A percentile compares a stretch with the other conserved stretches of the same genome.
Conservation (phyloP, 2,329 filamentous ascomycete genomes). For the Neoarthrinium moseri region DNA sequence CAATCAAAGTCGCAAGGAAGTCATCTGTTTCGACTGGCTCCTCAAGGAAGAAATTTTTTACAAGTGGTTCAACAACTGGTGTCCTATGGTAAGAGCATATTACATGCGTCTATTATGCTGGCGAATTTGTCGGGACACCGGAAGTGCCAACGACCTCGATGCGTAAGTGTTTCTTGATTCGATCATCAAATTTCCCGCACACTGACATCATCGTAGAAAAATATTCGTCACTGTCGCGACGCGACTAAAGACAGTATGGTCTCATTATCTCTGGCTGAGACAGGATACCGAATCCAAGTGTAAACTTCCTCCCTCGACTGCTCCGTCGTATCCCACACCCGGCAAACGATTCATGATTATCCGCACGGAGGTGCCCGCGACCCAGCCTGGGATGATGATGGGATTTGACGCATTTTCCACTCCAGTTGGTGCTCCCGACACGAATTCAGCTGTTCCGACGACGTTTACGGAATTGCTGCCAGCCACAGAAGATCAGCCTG, state of each 20-base stretch:
- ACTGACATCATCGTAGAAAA: conserved; percentile 44
- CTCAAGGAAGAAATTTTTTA: conserved; percentile 74
- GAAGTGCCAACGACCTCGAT: conserved; percentile 63
- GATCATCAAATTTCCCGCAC: no score
- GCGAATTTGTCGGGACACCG: conserved; percentile 78
- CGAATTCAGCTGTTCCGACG: no score
- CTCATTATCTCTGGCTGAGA: conserved; percentile 75
- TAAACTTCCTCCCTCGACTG: conserved; percentile 65
- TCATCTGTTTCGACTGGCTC: conserved; percentile 73
- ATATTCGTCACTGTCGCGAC: conserved; percentile 68
- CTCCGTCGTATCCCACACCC: conserved; percentile 81
- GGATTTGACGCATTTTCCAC: conserved; percentile 47
- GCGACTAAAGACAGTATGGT: conserved; percentile 72
- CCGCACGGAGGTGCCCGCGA: conserved; percentile 64
- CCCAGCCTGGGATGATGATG: conserved; percentile 46
- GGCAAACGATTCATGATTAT: conserved; percentile 87
- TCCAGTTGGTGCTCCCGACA: conserved; percentile 13
- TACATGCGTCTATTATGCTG: conserved; percentile 90
- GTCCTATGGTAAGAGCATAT: conserved; percentile 90
- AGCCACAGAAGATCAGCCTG: conserved; percentile 19
- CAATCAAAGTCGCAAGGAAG: conserved; percentile 65
- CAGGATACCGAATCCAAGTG: conserved; percentile 59
- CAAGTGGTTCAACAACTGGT: conserved; percentile 89
- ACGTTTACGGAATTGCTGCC: no score
- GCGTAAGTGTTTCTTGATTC: no score